Percentiles rank a stretch among this genome's conserved stretches.
Conservation (phyloP, 2,329 filamentous ascomycete genomes). For the Nothophaeocryptopus gaeumannii region DNA sequence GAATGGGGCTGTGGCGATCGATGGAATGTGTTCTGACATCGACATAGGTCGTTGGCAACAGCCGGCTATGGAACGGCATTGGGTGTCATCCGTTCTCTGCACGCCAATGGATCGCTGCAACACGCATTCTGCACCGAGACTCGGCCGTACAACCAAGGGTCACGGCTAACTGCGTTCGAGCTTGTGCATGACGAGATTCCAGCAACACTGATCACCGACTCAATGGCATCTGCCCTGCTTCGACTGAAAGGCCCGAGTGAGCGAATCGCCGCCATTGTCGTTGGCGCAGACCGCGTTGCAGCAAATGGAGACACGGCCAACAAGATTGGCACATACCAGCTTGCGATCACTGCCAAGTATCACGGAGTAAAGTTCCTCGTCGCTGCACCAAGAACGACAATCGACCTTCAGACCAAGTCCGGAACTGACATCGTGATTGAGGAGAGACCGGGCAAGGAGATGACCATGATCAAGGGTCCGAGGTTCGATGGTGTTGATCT, state of each 20-base stretch:
- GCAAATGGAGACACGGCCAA: constrained; percentile 97
- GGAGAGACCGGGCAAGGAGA: constrained; percentile 74
- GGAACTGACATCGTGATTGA: constrained; percentile 86
- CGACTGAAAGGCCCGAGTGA: constrained; percentile 57
- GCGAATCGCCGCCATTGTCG: constrained; percentile 81
- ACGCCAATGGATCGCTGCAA: constrained; percentile 62
- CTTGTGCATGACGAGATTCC: constrained; percentile 92
- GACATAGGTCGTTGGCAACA: constrained; percentile 75
- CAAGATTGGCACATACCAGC: constrained; percentile 92
- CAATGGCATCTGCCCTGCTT: constrained; percentile 90
- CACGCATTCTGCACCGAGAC: constrained; percentile 97
- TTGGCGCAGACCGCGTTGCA: constrained; percentile 91
- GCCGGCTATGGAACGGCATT: constrained; percentile 97
- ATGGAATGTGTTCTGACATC: constrained; percentile 25
- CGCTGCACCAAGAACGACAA: constrained; percentile 89
- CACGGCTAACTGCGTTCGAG: constrained; percentile 90
- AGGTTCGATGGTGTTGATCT: constrained; percentile 59
- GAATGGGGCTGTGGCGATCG: neutral
- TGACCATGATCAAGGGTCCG: constrained; percentile 80
- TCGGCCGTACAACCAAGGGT: constrained; percentile 95
- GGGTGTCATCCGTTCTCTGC: constrained; percentile 84
- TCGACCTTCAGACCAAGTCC: constrained; percentile 76
- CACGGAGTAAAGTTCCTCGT: constrained; percentile 94
- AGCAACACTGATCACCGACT: constrained; percentile 88
- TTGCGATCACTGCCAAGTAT: constrained; percentile 83